A percentile compares a stretch with the other conserved stretches of the same genome.
These are phyloP conservation scores for Aphanomyces cochlioides DNA, from an alignment of 352 stramenopile species.

Conservation along the genomic window DNA sequence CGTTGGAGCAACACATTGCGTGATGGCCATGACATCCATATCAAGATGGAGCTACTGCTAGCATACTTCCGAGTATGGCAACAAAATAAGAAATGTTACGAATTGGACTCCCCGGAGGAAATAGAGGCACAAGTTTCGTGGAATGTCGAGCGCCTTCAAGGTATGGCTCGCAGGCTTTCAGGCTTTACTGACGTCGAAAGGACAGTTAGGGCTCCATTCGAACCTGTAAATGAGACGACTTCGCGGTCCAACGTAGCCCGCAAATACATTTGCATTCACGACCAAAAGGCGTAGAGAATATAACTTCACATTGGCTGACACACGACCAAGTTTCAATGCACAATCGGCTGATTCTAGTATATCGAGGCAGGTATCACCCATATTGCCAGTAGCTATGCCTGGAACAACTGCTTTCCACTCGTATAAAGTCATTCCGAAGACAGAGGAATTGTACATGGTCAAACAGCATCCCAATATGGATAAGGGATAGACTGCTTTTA, in stretches of 20 bases:
- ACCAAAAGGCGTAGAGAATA: not conserved
- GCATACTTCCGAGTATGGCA: not conserved
- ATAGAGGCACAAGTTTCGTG: not conserved
- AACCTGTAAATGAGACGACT: conserved; percentile 12
- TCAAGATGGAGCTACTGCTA: not conserved
- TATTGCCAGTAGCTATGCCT: too few relatives aligned
- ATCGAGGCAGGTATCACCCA: not conserved
- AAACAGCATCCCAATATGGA: not conserved
- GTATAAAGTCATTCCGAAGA: not conserved
- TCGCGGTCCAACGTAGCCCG: conserved; percentile 1
- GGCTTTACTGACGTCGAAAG: conserved; percentile 3
- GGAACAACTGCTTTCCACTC: not conserved
- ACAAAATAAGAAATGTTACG: not conserved
- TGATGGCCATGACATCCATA: not conserved
- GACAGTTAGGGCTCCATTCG: not conserved
- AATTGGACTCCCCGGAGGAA: not conserved
- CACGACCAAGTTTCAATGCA: too few relatives aligned
- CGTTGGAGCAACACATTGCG: not conserved
- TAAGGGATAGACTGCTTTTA: not conserved
- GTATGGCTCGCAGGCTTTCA: not conserved
- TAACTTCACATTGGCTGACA: not conserved
- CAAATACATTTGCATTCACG: conserved; percentile 4
- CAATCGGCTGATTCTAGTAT: not conserved
- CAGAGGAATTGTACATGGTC: not conserved
- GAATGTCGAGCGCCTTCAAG: not conserved